Evolutionary conservation across 306 rosid genomes (phyloP).

Genomic region (barrel medic (Medicago truncatula)): MtrunA17r5.0-ANR NC_053049.1:4724501-4725000

Average conservation of each 20-base stretch:
- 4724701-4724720: neutral
- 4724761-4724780: constrained; percentile 38
- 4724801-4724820: neutral
- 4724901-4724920: constrained; percentile 38
- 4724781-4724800: neutral
- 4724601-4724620: too few relatives aligned
- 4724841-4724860: constrained; percentile 29
- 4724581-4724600: too few relatives aligned
- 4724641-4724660: too few relatives aligned
- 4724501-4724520: too few relatives aligned
- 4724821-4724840: constrained; percentile 41
- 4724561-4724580: too few relatives aligned
- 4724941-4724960: constrained; percentile 29
- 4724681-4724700: constrained; percentile 13
- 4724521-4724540: too few relatives aligned
- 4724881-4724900: constrained; percentile 42
- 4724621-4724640: too few relatives aligned
- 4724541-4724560: too few relatives aligned
- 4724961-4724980: neutral
- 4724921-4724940: constrained; percentile 56
- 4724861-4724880: constrained; percentile 28
- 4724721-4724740: constrained; percentile 35
- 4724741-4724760: constrained; percentile 64
- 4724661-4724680: too few relatives aligned
- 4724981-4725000: too few relatives aligned